Evolutionary conservation across 176 grass and related monocot species (phyloP), one percentile per base, ranked within the genome.

Genomic region (Oryza glumipatula): DNA sequence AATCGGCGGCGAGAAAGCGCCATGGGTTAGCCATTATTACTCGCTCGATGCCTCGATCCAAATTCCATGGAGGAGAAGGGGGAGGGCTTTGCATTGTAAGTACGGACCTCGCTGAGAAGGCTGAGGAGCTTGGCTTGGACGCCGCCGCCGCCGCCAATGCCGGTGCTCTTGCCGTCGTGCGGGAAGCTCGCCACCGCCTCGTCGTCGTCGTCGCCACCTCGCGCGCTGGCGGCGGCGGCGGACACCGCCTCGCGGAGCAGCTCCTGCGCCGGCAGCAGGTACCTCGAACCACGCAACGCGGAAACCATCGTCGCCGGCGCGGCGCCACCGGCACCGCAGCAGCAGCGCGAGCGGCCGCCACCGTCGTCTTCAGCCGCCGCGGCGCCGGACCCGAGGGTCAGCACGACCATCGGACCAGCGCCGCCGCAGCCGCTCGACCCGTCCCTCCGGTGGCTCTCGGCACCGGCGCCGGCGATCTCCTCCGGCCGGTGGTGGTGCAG

Each of bases 31-130:
- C 22, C 17, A 11, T 41, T 41, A 38, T 7, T 38, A 6, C 36
- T 38, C 36, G 39, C 39, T 41, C 39, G 38, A 32, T 32, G 30
- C 30, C 2, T 61, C 58, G 21, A n/a, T 58, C 54, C 4, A 8
- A 63, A 23, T 21, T 23, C 58, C 6, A 32, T 63, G 58, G 58
- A 61, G n/a, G 16, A 19, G 13, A 63, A 9, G 58, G 9, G 58
- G 58, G 30, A 32, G 30, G 9, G n/a, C 9, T 52, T 52, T 58
- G 54, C 2, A 3, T 58, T 35, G 81, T 26, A 26, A 26, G 26
- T 12, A 78, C 38, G 68, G 45, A 98, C 96, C 93, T 98, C 93
- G 72, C 83, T 85, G 85, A 98, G 85, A 83, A 98, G 83, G 43
- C 81, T 51, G 68, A 96, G 86, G 43, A 96, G 96, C 85, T 96